Evolutionary conservation across 441 rosid genomes (phyloP).

Genomic region (Populus tomentosa): DNA sequence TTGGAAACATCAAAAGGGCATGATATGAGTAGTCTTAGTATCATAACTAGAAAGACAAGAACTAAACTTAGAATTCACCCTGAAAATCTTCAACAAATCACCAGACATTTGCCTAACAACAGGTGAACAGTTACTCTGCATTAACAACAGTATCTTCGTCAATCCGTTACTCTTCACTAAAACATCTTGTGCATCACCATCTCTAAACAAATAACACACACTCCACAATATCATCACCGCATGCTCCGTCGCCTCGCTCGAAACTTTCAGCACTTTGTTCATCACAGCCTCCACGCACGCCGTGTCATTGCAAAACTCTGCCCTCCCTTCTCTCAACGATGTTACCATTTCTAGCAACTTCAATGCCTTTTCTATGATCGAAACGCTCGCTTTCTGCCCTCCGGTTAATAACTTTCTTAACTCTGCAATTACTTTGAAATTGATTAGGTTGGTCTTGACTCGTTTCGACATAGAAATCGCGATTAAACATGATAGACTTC

Average conservation of each 20-base stretch:
- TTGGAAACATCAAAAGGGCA: conserved; percentile 59
- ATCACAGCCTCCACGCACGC: conserved; percentile 56
- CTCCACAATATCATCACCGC: conserved; percentile 79
- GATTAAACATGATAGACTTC: conserved; percentile 50
- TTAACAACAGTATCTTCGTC: conserved; percentile 66
- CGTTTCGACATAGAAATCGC: conserved; percentile 47
- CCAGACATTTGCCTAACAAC: conserved; percentile 64
- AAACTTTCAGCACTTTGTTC: conserved; percentile 61
- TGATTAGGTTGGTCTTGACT: conserved; percentile 40
- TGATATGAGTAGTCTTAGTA: conserved; percentile 84
- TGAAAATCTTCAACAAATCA: conserved; percentile 64
- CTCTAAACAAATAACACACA: conserved; percentile 55
- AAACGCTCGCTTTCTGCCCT: conserved; percentile 20
- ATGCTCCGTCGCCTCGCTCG: conserved; percentile 67
- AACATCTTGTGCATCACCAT: conserved; percentile 55
- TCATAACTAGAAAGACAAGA: conserved; percentile 63
- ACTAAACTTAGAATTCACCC: conserved; percentile 36
- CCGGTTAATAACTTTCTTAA: conserved; percentile 41
- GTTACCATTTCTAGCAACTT: conserved; percentile 57
- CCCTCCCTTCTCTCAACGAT: conserved; percentile 57
- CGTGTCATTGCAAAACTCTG: conserved; percentile 38
- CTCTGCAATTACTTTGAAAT: conserved; percentile 28
- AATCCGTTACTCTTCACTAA: conserved; percentile 59
- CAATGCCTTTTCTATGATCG: conserved; percentile 57
- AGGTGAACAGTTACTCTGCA: conserved; percentile 80